A percentile compares a stretch with the other conserved stretches of the same genome.
phyloP scores from a whole-genome alignment of 1,284 basidiomycete genomes.

The Cryptococcus sp. region DNA sequence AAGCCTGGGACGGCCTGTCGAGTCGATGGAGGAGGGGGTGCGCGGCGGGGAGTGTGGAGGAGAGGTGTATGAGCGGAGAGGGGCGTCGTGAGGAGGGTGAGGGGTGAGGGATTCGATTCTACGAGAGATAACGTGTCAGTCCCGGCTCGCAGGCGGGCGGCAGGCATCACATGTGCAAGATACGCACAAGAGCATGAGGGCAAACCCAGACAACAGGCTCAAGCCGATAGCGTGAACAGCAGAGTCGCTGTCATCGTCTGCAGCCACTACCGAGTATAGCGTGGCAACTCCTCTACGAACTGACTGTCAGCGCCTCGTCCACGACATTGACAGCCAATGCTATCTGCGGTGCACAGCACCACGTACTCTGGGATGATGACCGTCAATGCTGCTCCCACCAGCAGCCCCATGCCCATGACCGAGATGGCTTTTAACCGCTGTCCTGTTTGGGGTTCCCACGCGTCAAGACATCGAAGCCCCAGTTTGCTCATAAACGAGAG shows the following conservation, averaged over 20 bases:
- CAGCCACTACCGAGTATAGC: slow-evolving; percentile 37
- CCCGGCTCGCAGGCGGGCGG: background rate
- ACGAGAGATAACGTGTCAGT: background rate
- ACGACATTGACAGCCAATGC: background rate
- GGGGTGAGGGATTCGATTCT: slow-evolving; percentile 47
- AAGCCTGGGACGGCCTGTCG: slow-evolving; percentile 13
- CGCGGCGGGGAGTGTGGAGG: slow-evolving; percentile 17
- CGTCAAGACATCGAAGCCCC: background rate
- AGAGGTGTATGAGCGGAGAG: slow-evolving; percentile 9
- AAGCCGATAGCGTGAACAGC: slow-evolving; percentile 61
- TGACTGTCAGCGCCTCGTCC: background rate
- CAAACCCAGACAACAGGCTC: slow-evolving; percentile 74
- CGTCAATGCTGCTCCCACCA: slow-evolving; percentile 82
- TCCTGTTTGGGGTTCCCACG: slow-evolving; percentile 45
- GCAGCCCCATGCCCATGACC: slow-evolving; percentile 72
- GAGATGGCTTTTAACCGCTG: slow-evolving; percentile 61
- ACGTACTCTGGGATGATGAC: slow-evolving; percentile 87
- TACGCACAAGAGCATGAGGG: slow-evolving; percentile 73
- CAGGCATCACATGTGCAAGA: slow-evolving; percentile 35
- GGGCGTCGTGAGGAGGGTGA: slow-evolving; percentile 32
- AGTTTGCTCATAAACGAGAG: background rate
- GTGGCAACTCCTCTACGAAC: slow-evolving; percentile 48
- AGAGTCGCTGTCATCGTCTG: slow-evolving; percentile 42
- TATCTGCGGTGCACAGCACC: background rate
- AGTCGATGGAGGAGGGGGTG: slow-evolving; percentile 13